Percentiles rank a stretch among this genome's conserved stretches.
These are phyloP conservation scores for Triangularia setosa DNA, from an alignment of 2,329 filamentous ascomycete species.

Conservation along the genomic window DNA sequence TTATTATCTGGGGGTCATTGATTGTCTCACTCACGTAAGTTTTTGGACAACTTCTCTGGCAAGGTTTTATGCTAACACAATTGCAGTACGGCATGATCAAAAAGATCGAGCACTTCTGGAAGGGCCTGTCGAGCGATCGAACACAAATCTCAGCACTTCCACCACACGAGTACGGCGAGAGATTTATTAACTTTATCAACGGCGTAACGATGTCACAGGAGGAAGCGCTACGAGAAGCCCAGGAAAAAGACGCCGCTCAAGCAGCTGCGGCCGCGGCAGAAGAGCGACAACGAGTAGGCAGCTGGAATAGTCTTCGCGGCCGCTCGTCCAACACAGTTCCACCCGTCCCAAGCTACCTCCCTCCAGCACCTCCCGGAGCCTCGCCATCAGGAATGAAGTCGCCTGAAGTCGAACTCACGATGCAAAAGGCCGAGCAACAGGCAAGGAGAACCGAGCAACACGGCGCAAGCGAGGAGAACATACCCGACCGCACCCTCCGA, in stretches of 20 bases:
- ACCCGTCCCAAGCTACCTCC: slow-evolving; percentile 44
- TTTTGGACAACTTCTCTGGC: background rate
- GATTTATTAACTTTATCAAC: slow-evolving; percentile 89
- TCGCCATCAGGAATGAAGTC: slow-evolving; percentile 27
- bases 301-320: slow-evolving; percentile 36
- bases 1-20: slow-evolving; percentile 97
- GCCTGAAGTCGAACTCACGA: slow-evolving; percentile 38
- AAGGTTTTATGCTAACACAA: slow-evolving; percentile 16
- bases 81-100: slow-evolving; percentile 86
- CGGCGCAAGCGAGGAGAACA: slow-evolving; percentile 42
- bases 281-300: slow-evolving; percentile 34
- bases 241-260: slow-evolving; percentile 50
- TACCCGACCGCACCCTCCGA: slow-evolving; percentile 58
- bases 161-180: slow-evolving; percentile 85
- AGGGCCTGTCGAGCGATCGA: slow-evolving; percentile 79
- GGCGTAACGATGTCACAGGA: slow-evolving; percentile 87
- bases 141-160: slow-evolving; percentile 89
- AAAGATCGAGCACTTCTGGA: slow-evolving; percentile 95
- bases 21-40: slow-evolving; percentile 93
- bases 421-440: slow-evolving; percentile 36
- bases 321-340: slow-evolving; percentile 31
- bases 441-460: slow-evolving; percentile 27
- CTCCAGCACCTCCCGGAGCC: slow-evolving; percentile 39
- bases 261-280: slow-evolving; percentile 47
- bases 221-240: slow-evolving; percentile 67